Percentiles rank a stretch among this genome's conserved stretches.
Evolutionary conservation across 106 monocot genomes (phyloP).

Genomic region (Dendrobium officinale): DNA sequence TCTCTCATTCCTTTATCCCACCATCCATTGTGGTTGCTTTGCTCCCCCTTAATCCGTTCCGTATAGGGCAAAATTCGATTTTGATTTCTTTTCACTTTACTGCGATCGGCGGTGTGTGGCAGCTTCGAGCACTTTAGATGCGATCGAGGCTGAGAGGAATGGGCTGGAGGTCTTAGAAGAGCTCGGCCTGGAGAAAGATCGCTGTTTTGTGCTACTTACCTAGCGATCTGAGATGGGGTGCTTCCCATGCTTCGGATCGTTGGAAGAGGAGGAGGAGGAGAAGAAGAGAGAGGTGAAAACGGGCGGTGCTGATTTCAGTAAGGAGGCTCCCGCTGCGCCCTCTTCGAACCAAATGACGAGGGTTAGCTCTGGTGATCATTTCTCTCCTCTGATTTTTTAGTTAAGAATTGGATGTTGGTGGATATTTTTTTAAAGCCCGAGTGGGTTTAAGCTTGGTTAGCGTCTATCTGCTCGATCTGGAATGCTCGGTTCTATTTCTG

Average conservation of each 20-base stretch:
- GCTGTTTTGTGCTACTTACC: neutral
- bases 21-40: conserved; percentile 2
- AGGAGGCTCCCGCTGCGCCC: conserved; percentile 24
- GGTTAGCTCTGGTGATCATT: conserved; percentile 34
- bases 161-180: conserved; percentile 1
- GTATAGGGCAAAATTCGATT: conserved; percentile 6
- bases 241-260: conserved; percentile 46
- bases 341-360: conserved; percentile 29
- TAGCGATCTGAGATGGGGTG: conserved; percentile 38
- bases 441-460: neutral
- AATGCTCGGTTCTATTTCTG: neutral
- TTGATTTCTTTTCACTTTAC: neutral
- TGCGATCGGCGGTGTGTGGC: neutral
- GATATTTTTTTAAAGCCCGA: neutral
- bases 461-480: neutral
- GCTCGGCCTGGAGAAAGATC: conserved; percentile 4
- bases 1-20: neutral
- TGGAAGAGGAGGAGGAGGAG: conserved; percentile 7
- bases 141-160: neutral
- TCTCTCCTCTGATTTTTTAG: neutral
- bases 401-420: neutral
- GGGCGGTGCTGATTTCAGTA: conserved; percentile 31
- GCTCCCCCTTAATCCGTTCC: conserved; percentile 1
- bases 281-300: conserved; percentile 7
- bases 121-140: neutral